A percentile compares a stretch with the other conserved stretches of the same genome.
These are phyloP conservation scores for Coccomyxa sp. DNA, from an alignment of 139 green algal species.

Conservation along the genomic window DNA sequence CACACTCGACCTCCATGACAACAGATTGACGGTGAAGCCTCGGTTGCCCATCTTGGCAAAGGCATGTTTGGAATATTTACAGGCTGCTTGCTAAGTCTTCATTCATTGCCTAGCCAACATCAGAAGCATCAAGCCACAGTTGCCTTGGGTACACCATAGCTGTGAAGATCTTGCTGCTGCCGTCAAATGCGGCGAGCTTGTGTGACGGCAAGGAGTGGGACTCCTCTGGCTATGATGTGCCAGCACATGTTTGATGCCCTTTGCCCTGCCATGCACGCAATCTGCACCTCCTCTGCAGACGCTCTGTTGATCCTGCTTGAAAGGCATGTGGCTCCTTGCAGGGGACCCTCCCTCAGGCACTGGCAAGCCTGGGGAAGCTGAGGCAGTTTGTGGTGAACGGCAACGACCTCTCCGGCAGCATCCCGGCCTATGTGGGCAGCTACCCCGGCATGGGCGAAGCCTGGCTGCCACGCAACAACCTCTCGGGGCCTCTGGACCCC, in stretches of 20 bases:
- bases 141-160: not conserved
- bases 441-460: not conserved
- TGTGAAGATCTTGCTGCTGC: not conserved
- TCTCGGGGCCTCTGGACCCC: conserved; percentile 5
- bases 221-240: too few relatives aligned
- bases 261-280: too few relatives aligned
- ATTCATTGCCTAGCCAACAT: not conserved
- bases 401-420: conserved; percentile 27
- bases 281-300: too few relatives aligned
- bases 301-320: not conserved
- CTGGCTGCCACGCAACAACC: conserved; percentile 27
- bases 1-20: conserved; percentile 25
- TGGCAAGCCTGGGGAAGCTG: conserved; percentile 12
- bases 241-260: too few relatives aligned
- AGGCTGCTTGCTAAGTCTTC: not conserved
- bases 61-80: not conserved
- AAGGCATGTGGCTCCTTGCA: not conserved
- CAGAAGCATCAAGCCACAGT: too few relatives aligned
- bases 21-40: conserved; percentile 22
- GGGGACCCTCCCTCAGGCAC: conserved; percentile 18
- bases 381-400: conserved; percentile 27
- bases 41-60: not conserved
- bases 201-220: too few relatives aligned
- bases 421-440: conserved; percentile 17
- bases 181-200: not conserved